Percentiles rank a stretch among this genome's conserved stretches.
Conservation (phyloP, 495 filamentous ascomycete genomes). For the Hypoxylon perforatum region DNA sequence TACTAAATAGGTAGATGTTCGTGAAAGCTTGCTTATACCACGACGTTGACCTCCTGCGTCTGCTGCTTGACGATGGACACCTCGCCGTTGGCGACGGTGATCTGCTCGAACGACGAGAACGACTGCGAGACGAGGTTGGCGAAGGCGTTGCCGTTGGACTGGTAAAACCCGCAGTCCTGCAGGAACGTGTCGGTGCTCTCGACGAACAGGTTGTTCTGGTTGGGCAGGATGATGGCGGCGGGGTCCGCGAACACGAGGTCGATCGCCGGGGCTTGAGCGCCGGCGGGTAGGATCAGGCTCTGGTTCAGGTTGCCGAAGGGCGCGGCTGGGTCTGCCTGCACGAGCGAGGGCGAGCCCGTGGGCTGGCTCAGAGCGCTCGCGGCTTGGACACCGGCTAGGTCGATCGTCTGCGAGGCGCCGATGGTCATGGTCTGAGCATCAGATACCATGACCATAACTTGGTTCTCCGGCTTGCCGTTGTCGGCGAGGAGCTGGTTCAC, state of each 20-base stretch:
- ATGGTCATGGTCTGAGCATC: conserved; percentile 49
- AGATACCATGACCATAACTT: conserved; percentile 50
- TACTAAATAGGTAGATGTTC: too few relatives aligned
- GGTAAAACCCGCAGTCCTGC: conserved; percentile 45
- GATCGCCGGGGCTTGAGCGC: conserved; percentile 37
- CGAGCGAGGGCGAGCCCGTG: conserved; percentile 27
- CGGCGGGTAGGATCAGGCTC: conserved; percentile 46
- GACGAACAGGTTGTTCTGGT: conserved; percentile 43
- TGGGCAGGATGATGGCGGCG: conserved; percentile 49
- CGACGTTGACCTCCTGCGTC: conserved; percentile 18
- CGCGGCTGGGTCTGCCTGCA: conserved; percentile 26
- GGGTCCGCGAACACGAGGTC: conserved; percentile 50
- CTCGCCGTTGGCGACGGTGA: conserved; percentile 23
- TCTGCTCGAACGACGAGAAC: conserved; percentile 35
- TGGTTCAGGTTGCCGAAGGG: conserved; percentile 46
- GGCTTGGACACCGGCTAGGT: conserved; percentile 25
- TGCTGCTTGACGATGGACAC: conserved; percentile 37
- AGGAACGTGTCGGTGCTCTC: conserved; percentile 44
- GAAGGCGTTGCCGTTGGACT: conserved; percentile 36
- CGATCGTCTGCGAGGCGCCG: conserved; percentile 38
- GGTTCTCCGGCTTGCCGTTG: conserved; percentile 48
- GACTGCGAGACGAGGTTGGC: conserved; percentile 27
- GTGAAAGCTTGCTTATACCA: not conserved
- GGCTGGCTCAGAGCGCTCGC: conserved; percentile 29
- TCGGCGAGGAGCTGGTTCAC: conserved; percentile 48